Evolutionary conservation across 371 early-diverging fungal species (phyloP).

Genomic region (Cokeromyces recurvatus): DNA sequence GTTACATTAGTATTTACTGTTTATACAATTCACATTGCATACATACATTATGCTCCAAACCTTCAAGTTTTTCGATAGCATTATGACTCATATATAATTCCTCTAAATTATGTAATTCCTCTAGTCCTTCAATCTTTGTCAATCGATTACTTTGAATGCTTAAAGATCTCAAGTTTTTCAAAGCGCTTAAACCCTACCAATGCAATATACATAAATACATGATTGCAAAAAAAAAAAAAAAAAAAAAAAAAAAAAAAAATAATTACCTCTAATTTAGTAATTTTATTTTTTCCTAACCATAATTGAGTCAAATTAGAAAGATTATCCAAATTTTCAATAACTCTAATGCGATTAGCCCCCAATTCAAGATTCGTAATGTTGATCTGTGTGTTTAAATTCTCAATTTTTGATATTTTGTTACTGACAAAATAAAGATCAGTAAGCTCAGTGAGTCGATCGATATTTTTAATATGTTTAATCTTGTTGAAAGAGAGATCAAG

Average conservation of each 20-base stretch:
- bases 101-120: constrained; percentile 65
- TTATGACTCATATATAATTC: constrained; percentile 91
- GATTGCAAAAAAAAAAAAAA: too few species aligned
- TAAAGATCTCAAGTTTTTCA: constrained; percentile 67
- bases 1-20: background rate
- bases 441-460: constrained; percentile 56
- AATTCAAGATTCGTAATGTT: constrained; percentile 83
- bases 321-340: constrained; percentile 78
- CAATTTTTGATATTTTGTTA: constrained; percentile 78
- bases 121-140: constrained; percentile 70
- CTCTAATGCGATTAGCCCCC: constrained; percentile 91
- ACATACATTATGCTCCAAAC: constrained; percentile 71
- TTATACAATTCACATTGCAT: background rate
- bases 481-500: constrained; percentile 94
- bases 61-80: constrained; percentile 67
- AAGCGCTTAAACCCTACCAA: constrained; percentile 33
- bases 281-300: constrained; percentile 98
- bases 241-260: too few species aligned
- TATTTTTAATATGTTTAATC: constrained; percentile 66
- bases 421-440: constrained; percentile 76
- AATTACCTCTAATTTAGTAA: constrained; percentile 69
- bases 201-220: too few species aligned
- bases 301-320: constrained; percentile 79
- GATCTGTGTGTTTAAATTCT: constrained; percentile 63
- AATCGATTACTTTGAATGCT: constrained; percentile 88